Percentiles rank a stretch among this genome's conserved stretches.
These are phyloP conservation scores for Gloeopeniophorella convolvens DNA, from an alignment of 768 basidiomycete species.

Conservation along the genomic window DNA sequence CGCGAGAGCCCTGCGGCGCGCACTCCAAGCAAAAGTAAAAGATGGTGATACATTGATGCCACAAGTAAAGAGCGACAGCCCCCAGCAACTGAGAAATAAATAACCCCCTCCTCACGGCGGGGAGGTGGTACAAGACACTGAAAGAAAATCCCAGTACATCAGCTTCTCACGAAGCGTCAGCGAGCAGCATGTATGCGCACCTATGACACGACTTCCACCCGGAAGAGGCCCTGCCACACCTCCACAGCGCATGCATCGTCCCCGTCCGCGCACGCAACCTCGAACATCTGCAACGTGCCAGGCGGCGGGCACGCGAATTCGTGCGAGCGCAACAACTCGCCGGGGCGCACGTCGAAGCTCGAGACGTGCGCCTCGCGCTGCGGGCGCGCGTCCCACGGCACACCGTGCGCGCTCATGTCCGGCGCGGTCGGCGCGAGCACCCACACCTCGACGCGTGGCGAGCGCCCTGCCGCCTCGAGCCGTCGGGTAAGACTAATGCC, in stretches of 20 bases:
- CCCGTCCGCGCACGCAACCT: constrained; percentile 6
- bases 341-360: constrained; percentile 6
- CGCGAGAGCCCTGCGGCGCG: too few relatives aligned
- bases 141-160: too few relatives aligned
- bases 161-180: too few relatives aligned
- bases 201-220: constrained; percentile 5
- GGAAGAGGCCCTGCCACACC: constrained; percentile 12
- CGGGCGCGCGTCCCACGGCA: not conserved
- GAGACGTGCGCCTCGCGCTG: constrained; percentile 5
- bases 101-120: too few relatives aligned
- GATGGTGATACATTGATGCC: too few relatives aligned
- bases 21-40: too few relatives aligned
- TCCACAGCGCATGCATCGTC: constrained; percentile 11
- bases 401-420: not conserved
- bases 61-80: too few relatives aligned
- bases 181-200: not conserved
- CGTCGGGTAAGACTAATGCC: constrained; percentile 5
- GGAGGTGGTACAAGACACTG: too few relatives aligned
- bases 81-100: too few relatives aligned
- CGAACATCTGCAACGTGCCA: constrained; percentile 8
- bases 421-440: not conserved
- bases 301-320: constrained; percentile 10
- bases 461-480: constrained; percentile 2
- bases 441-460: constrained; percentile 7
- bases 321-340: not conserved